Conservation (phyloP, 1,139 yeast genomes). For the Yamadazyma jaroonii region DNA sequence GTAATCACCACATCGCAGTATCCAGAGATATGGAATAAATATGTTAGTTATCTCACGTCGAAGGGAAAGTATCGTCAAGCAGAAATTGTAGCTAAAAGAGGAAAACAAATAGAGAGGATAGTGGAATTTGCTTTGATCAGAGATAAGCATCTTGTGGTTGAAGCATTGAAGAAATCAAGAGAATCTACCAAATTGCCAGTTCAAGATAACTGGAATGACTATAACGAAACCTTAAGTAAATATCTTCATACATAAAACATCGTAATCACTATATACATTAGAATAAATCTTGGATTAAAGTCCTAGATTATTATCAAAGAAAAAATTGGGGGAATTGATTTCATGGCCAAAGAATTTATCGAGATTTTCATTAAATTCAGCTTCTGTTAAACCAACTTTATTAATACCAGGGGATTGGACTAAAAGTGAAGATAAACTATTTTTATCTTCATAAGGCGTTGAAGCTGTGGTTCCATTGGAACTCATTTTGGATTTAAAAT, state of each 20-base stretch:
- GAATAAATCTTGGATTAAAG: too few relatives aligned
- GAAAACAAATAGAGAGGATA: neutral
- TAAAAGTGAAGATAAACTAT: constrained; percentile 1
- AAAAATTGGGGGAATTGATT: constrained; percentile 32
- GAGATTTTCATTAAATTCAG: constrained; percentile 11
- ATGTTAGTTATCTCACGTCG: constrained; percentile 43
- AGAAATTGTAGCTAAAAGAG: constrained; percentile 3
- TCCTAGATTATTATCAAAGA: constrained; percentile 37
- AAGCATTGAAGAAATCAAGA: neutral
- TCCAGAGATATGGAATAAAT: constrained; percentile 61
- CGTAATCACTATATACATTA: neutral
- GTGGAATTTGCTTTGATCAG: neutral
- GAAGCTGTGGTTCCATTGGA: neutral
- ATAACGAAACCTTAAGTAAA: neutral
- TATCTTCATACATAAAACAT: neutral
- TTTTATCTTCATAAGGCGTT: neutral
- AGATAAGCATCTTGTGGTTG: neutral
- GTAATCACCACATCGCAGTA: constrained; percentile 51
- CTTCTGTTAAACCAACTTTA: constrained; percentile 3
- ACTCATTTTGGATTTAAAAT: neutral
- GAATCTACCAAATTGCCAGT: neutral
- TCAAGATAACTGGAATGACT: neutral
- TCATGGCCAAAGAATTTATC: constrained; percentile 13
- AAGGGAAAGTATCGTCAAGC: constrained; percentile 1
- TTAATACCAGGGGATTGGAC: constrained; percentile 1